Evolutionary conservation across 2,329 filamentous ascomycete species (phyloP), one percentile per base, ranked within the genome.

Genomic region (Diaporthe helianthi): DNA sequence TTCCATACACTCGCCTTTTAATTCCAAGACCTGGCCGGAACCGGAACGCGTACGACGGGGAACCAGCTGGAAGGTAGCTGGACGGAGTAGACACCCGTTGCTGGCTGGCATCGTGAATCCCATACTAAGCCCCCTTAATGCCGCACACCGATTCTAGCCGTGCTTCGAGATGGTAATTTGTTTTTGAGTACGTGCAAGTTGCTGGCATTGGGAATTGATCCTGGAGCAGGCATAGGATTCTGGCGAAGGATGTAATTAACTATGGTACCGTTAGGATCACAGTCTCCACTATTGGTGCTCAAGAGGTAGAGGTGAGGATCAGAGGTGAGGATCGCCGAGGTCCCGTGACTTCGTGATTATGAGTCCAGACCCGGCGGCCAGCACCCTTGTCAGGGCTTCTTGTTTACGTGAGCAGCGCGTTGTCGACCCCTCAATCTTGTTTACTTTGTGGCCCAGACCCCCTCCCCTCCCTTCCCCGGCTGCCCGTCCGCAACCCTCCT

Each of bases 381-480:
- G 46, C 6, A 65, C 33, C 61, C 69, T 41, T 63, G 69, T 68
- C 67, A 71, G 67, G 67, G 69, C 61, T 71, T 51, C 31, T 65
- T 71, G 67, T 71, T 71, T 71, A 71, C 69, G 67, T 71, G 69
- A 69, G 60, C 55, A n/a, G 41, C 65, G 69, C 61, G 46, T 53
- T 17, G 17, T 33, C 31, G 38, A 44, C 51, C 69, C 66, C 65
- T 70, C 65, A 69, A 69, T 36, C 53, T 71, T 69, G 69, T 71
- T 71, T 71, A 71, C 69, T 55, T 69, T 69, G 24, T 12, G 31
- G 31, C 38, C 47, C 65, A 67, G 65, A 67, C 65, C 52, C 65
- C 65, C n/a, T n/a, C n/a, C n/a, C n/a, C n/a, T n/a, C n/a, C 49
- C 31, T 13, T 41, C 55, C 51, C 7, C 24, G 36, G n/a, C 24